Evolutionary conservation across 441 rosid genomes (phyloP).

Genomic region (Erodium moschatum): DNA sequence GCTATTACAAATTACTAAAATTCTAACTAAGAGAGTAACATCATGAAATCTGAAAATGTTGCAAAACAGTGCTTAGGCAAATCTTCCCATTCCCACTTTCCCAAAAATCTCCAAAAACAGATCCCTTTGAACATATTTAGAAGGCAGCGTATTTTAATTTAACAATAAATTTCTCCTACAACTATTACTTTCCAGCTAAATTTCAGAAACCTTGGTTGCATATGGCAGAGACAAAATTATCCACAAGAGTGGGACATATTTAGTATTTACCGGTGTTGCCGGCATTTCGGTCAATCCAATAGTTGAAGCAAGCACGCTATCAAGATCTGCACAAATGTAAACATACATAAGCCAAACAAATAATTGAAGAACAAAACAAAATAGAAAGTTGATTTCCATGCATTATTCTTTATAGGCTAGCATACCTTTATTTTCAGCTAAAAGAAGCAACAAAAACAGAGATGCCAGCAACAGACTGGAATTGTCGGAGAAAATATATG

Average conservation of each 20-base stretch:
- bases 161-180: background rate
- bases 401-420: background rate
- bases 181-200: background rate
- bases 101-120: background rate
- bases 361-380: background rate
- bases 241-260: slow-evolving; percentile 7
- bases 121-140: background rate
- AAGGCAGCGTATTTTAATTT: background rate
- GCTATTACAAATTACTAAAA: background rate
- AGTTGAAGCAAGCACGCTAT: slow-evolving; percentile 23
- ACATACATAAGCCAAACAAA: slow-evolving; percentile 9
- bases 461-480: slow-evolving; percentile 38
- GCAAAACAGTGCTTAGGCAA: background rate
- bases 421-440: slow-evolving; percentile 51
- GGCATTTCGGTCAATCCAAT: slow-evolving; percentile 28
- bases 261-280: slow-evolving; percentile 31
- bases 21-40: background rate
- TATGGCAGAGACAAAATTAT: slow-evolving; percentile 7
- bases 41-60: slow-evolving; percentile 1
- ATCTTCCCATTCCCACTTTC: background rate
- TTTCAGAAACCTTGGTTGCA: slow-evolving; percentile 4
- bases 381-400: background rate
- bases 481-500: slow-evolving; percentile 39
- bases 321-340: slow-evolving; percentile 32
- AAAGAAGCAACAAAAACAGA: slow-evolving; percentile 38